phyloP scores from a whole-genome alignment of 176 grass and related monocot genomes.

The Tillandsia leiboldiana region DNA sequence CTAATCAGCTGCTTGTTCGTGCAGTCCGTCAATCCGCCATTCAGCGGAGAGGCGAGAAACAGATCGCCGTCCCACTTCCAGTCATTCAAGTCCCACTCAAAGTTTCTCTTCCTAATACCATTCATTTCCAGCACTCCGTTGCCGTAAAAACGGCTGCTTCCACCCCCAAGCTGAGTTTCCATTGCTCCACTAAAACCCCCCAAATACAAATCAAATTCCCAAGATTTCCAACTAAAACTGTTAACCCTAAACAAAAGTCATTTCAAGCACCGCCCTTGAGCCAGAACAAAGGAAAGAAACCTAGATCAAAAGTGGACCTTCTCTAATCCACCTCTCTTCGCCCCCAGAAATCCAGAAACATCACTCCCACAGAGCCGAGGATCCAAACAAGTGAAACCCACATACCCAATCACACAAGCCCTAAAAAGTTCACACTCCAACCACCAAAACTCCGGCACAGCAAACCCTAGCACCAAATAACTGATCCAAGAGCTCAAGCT shows the following conservation, averaged over 20 bases:
- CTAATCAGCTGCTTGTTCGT: conserved; percentile 17
- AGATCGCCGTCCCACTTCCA: conserved; percentile 85
- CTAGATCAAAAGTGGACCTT: neutral
- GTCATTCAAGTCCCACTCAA: conserved; percentile 88
- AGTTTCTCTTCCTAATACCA: conserved; percentile 42
- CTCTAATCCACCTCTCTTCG: conserved; percentile 46
- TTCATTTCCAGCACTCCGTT: conserved; percentile 42
- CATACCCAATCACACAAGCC: conserved; percentile 45
- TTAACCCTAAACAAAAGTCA: neutral
- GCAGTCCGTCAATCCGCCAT: neutral
- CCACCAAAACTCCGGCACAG: neutral
- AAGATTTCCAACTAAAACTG: neutral
- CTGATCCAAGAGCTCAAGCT: too few species aligned
- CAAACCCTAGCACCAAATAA: too few species aligned
- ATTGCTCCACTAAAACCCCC: conserved; percentile 31
- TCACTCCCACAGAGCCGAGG: conserved; percentile 68
- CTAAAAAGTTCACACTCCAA: neutral
- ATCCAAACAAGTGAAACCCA: conserved; percentile 92
- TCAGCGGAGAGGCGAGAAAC: conserved; percentile 48
- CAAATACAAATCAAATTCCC: conserved; percentile 10
- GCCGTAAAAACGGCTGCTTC: conserved; percentile 49
- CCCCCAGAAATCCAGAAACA: conserved; percentile 64
- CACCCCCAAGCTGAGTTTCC: conserved; percentile 53
- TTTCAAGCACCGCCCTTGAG: neutral
- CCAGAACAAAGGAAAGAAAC: neutral